phyloP scores from a whole-genome alignment of 2,329 filamentous ascomycete species.

The Colletotrichum paranaense region DNA sequence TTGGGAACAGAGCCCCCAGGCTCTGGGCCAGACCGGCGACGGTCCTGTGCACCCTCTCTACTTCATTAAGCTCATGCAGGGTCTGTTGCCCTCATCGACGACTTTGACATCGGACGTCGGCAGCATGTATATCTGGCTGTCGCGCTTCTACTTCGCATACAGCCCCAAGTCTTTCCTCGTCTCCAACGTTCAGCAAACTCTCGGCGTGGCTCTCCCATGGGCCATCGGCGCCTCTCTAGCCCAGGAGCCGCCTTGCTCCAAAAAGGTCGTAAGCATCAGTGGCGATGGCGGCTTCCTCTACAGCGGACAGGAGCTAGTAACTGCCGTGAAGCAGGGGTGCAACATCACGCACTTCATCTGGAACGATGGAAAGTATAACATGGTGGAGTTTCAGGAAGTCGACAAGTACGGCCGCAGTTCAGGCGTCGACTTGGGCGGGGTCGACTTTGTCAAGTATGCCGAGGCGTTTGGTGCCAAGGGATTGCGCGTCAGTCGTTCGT shows the following conservation, averaged over 20 bases:
- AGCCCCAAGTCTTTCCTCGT: conserved; percentile 56
- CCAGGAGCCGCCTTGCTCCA: conserved; percentile 53
- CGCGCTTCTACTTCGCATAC: conserved; percentile 57
- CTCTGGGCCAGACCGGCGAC: conserved; percentile 36
- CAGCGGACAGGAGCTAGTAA: conserved; percentile 56
- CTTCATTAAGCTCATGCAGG: conserved; percentile 56
- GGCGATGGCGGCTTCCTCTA: conserved; percentile 64
- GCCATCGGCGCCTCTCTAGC: conserved; percentile 57
- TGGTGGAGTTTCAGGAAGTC: conserved; percentile 63
- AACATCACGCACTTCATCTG: conserved; percentile 62
- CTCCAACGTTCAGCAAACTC: conserved; percentile 60
- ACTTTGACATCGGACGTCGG: conserved; percentile 58
- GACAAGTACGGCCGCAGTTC: conserved; percentile 58
- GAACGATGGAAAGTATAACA: conserved; percentile 62
- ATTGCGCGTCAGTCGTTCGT: conserved; percentile 50
- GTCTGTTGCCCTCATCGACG: conserved; percentile 50
- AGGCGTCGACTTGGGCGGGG: conserved; percentile 56
- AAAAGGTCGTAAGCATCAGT: conserved; percentile 56
- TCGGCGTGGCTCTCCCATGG: conserved; percentile 60
- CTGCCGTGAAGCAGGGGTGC: conserved; percentile 57
- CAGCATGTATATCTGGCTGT: conserved; percentile 61
- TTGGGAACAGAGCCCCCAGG: conserved; percentile 44
- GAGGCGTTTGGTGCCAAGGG: conserved; percentile 59
- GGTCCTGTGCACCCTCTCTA: conserved; percentile 56
- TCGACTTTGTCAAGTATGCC: conserved; percentile 60